Percentiles rank a stretch among this genome's conserved stretches.
These are phyloP conservation scores for Huntiella omanensis DNA, from an alignment of 2,329 filamentous ascomycete species.

Conservation along the genomic window DNA sequence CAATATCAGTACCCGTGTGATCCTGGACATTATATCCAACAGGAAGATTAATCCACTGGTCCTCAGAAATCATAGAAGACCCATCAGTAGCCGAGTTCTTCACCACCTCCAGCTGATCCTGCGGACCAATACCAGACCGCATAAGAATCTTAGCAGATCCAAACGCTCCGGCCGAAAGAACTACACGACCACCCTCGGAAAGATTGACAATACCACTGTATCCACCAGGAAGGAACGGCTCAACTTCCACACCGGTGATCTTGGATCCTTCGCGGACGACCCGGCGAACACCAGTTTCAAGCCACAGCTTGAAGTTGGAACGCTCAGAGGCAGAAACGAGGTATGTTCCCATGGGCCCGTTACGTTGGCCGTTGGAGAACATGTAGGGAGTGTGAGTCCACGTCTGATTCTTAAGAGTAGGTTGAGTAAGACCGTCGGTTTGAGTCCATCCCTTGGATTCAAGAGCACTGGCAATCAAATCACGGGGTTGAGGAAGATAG, in stretches of 20 bases:
- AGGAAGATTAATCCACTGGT: conserved; percentile 37
- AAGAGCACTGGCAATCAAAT: conserved; percentile 41
- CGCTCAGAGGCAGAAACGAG: conserved; percentile 40
- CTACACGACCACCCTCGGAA: conserved; percentile 43
- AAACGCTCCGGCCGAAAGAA: conserved; percentile 50
- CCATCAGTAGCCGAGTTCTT: conserved; percentile 28
- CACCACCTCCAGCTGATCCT: conserved; percentile 36
- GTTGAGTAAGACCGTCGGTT: conserved; percentile 38
- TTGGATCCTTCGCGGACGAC: conserved; percentile 44
- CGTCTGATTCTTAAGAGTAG: conserved; percentile 44
- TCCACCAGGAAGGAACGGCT: conserved; percentile 31
- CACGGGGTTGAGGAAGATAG: conserved; percentile 49
- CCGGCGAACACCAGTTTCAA: conserved; percentile 46
- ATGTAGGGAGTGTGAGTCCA: conserved; percentile 48
- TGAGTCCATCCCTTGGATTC: conserved; percentile 38
- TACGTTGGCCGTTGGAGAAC: conserved; percentile 46
- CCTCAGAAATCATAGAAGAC: conserved; percentile 28
- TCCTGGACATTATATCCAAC: conserved; percentile 42
- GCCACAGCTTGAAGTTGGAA: conserved; percentile 48
- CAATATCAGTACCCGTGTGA: conserved; percentile 32
- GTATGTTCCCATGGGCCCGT: conserved; percentile 54
- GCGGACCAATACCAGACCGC: conserved; percentile 47
- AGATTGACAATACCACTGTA: conserved; percentile 41
- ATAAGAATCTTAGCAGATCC: conserved; percentile 51
- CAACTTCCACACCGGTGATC: conserved; percentile 50